Conservation (phyloP, 345 rosid species). For the Eucalyptus dawsonii region DNA sequence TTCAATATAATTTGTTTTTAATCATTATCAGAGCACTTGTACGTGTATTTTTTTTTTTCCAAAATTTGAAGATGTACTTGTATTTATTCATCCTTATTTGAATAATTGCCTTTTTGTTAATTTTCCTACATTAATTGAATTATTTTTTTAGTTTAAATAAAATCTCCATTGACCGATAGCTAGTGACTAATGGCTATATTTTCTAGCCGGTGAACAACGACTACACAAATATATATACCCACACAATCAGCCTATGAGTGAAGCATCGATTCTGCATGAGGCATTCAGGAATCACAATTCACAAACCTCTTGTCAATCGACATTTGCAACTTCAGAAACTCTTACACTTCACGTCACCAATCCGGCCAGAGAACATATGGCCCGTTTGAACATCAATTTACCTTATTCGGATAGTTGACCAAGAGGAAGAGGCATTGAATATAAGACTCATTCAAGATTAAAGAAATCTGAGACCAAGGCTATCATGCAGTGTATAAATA, state of each 20-base stretch:
- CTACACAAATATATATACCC: too few species aligned
- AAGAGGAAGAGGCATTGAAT: neutral
- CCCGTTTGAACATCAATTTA: neutral
- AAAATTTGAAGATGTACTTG: neutral
- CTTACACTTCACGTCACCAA: neutral
- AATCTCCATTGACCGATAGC: neutral
- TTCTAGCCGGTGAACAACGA: neutral
- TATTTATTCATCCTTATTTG: neutral
- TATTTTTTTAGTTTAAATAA: neutral
- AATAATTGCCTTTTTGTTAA: neutral
- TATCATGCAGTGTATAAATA: too few species aligned
- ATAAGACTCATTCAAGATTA: too few species aligned
- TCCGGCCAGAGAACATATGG: neutral
- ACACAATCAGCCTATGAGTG: neutral
- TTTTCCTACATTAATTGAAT: neutral
- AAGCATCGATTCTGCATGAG: neutral
- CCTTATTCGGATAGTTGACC: neutral
- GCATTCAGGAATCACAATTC: neutral
- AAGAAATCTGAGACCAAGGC: too few species aligned
- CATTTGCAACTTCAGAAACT: neutral
- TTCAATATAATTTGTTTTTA: too few species aligned
- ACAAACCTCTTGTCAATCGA: neutral
- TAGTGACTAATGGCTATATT: too few species aligned
- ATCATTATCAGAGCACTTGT: neutral
- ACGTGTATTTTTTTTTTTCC: too few species aligned